These are phyloP conservation scores for Trichophyton rubrum DNA, from an alignment of 2,329 filamentous ascomycete species.

Conservation along the genomic window DNA sequence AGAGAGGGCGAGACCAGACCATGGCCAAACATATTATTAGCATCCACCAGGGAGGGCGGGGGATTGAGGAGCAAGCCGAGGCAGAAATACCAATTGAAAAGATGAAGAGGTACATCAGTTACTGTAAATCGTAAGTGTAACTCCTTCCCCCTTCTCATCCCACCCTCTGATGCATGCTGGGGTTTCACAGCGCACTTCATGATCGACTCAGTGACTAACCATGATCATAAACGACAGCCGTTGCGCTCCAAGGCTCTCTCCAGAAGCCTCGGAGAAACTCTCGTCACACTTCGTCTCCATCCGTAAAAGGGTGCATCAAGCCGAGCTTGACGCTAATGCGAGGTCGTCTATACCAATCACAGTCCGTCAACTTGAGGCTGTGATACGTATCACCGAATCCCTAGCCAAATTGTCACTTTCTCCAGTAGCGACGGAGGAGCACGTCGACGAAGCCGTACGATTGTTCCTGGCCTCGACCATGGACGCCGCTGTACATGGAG, in stretches of 20 bases:
- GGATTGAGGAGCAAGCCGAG: slow-evolving; percentile 67
- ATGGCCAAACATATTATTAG: slow-evolving; percentile 97
- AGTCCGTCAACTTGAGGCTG: slow-evolving; percentile 89
- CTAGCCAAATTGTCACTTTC: slow-evolving; percentile 83
- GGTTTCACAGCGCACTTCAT: slow-evolving; percentile 20
- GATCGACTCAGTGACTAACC: not conserved
- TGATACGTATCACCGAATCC: slow-evolving; percentile 92
- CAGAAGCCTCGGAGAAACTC: slow-evolving; percentile 87
- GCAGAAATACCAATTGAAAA: slow-evolving; percentile 89
- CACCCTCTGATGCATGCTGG: slow-evolving; percentile 11
- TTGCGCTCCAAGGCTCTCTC: slow-evolving; percentile 80
- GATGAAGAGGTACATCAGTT: slow-evolving; percentile 94
- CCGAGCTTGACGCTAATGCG: slow-evolving; percentile 77
- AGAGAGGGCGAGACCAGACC: slow-evolving; percentile 73
- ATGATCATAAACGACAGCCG: slow-evolving; percentile 42
- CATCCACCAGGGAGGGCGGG: slow-evolving; percentile 85
- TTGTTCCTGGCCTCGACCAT: slow-evolving; percentile 94
- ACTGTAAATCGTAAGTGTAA: slow-evolving; percentile 75
- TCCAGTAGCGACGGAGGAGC: slow-evolving; percentile 72
- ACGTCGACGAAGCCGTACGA: slow-evolving; percentile 94
- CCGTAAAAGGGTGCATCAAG: slow-evolving; percentile 80
- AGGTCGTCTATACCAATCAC: slow-evolving; percentile 95
- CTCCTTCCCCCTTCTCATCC: not conserved
- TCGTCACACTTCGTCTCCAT: slow-evolving; percentile 97
- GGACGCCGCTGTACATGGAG: slow-evolving; percentile 90